Evolutionary conservation across 208 protist genomes (phyloP).

Genomic region (Phytomonas sp.): DNA sequence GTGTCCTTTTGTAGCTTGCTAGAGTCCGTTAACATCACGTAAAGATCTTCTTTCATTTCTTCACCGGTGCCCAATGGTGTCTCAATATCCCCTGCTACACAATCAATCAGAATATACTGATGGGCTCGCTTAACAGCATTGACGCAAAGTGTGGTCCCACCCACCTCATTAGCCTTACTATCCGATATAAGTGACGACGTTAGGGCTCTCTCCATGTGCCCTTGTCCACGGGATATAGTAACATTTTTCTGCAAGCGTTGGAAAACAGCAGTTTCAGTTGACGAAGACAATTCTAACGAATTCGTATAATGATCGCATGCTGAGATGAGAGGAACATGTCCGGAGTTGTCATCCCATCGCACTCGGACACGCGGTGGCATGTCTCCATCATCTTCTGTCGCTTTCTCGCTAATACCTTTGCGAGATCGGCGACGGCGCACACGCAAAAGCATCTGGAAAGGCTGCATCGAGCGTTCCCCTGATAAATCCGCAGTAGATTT

Average conservation of each 20-base stretch:
- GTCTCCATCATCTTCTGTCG: neutral
- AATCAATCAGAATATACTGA: neutral
- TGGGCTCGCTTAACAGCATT: neutral
- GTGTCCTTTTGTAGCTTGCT: neutral
- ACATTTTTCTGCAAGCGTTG: neutral
- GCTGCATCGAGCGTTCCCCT: neutral
- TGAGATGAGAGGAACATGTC: neutral
- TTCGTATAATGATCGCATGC: neutral
- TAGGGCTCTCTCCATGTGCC: neutral
- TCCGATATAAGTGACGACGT: neutral
- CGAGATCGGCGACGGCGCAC: neutral
- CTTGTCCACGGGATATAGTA: neutral
- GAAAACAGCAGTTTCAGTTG: neutral
- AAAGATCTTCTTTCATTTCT: neutral
- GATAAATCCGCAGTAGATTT: neutral
- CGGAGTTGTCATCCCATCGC: neutral
- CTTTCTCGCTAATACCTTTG: neutral
- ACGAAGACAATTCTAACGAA: neutral
- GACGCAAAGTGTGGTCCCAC: neutral
- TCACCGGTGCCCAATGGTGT: neutral
- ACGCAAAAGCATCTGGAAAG: neutral
- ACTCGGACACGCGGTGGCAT: neutral
- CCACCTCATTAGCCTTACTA: neutral
- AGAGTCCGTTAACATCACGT: neutral
- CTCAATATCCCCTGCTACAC: neutral